Evolutionary conservation across 2,329 filamentous ascomycete genomes (phyloP).

Genomic region (Pyrenochaeta sp.): DNA sequence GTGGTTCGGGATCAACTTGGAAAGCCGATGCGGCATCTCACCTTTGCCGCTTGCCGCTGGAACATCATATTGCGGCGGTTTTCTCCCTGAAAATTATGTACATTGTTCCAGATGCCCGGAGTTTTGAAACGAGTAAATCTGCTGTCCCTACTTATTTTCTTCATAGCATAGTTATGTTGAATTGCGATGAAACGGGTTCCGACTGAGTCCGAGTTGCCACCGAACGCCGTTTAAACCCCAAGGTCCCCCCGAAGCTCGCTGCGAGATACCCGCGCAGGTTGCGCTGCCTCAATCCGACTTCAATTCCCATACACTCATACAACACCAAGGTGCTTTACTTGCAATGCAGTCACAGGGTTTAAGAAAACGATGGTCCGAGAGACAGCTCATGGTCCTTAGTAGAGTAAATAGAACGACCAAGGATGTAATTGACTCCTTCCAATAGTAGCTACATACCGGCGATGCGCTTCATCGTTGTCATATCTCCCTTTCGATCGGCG

Average conservation of each 20-base stretch:
- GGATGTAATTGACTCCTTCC: constrained; percentile 23
- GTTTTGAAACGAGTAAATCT: neutral
- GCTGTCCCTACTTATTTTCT: neutral
- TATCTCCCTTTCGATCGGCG: constrained; percentile 22
- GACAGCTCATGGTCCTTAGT: neutral
- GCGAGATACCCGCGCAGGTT: neutral
- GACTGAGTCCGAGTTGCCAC: constrained; percentile 23
- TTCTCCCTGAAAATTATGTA: neutral
- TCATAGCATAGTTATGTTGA: neutral
- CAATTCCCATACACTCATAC: neutral
- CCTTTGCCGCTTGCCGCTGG: constrained; percentile 32
- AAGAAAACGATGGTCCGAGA: neutral
- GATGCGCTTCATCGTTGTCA: constrained; percentile 22
- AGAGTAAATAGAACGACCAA: constrained; percentile 2
- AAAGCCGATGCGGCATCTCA: constrained; percentile 39
- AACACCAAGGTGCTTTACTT: neutral
- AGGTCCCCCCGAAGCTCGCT: constrained; percentile 19
- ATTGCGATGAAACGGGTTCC: constrained; percentile 2
- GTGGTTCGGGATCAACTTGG: constrained; percentile 21
- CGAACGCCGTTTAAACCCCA: constrained; percentile 24
- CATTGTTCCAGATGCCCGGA: neutral
- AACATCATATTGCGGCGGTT: neutral
- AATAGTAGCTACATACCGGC: constrained; percentile 31
- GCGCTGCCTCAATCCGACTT: neutral
- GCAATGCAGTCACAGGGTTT: neutral